Conservation (phyloP, 768 basidiomycete genomes). For the Russula griseocarnosa region DNA sequence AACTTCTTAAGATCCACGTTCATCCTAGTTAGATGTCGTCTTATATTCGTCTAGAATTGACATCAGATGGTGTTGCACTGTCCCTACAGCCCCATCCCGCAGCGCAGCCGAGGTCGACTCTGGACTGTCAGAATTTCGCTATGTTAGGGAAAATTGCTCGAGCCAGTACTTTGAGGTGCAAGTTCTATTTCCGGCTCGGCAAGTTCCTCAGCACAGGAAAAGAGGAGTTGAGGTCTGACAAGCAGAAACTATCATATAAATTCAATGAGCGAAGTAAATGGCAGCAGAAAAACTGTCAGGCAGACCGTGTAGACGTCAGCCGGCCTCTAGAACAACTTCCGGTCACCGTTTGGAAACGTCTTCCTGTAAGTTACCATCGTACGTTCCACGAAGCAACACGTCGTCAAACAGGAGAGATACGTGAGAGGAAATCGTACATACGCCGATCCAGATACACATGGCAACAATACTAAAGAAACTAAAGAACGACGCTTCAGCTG, state of each 20-base stretch:
- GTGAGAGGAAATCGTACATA: neutral
- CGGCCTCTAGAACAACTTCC: slow-evolving; percentile 36
- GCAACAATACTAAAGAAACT: neutral
- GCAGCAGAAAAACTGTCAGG: no score
- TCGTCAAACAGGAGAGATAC: neutral
- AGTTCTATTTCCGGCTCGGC: neutral
- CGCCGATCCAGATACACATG: slow-evolving; percentile 7
- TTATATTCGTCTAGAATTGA: neutral
- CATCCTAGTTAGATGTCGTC: neutral
- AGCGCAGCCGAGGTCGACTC: slow-evolving; percentile 2
- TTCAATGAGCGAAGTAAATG: slow-evolving; percentile 24
- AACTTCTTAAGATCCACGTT: no score
- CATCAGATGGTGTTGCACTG: neutral
- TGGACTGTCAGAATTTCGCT: neutral
- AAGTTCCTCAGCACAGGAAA: neutral
- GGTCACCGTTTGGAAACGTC: neutral
- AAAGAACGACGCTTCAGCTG: slow-evolving; percentile 35
- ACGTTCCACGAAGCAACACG: slow-evolving; percentile 14
- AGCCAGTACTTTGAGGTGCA: neutral
- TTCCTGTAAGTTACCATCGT: slow-evolving; percentile 11
- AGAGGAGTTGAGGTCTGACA: slow-evolving; percentile 38
- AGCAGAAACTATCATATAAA: slow-evolving; percentile 33
- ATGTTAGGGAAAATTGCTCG: neutral
- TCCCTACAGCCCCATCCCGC: neutral
- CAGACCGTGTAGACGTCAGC: slow-evolving; percentile 43